Percentiles rank a stretch among this genome's conserved stretches.
Evolutionary conservation across 495 filamentous ascomycete species (phyloP).

Genomic region (Hypoxylon lenormandii): DNA sequence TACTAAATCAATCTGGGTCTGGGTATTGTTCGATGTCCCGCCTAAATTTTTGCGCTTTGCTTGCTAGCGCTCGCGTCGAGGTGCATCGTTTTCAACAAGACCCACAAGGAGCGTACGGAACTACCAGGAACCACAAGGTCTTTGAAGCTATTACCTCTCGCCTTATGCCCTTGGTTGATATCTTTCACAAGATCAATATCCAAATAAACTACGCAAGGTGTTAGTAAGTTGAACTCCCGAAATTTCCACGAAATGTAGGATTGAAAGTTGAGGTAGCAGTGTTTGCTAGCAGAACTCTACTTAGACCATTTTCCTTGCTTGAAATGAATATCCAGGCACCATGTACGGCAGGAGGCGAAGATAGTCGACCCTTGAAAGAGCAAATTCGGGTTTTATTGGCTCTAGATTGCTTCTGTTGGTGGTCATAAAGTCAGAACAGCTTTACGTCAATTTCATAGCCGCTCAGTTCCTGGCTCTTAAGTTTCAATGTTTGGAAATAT

Average conservation of each 20-base stretch:
- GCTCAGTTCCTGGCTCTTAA: too few species aligned
- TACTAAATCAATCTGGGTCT: slow-evolving; percentile 39
- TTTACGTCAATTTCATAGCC: too few species aligned
- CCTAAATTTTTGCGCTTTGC: slow-evolving; percentile 36
- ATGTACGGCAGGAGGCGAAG: too few species aligned
- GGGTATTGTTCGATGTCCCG: slow-evolving; percentile 37
- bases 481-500: background rate
- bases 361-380: too few species aligned
- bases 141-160: slow-evolving; percentile 45
- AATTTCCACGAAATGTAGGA: too few species aligned
- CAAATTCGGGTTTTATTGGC: too few species aligned
- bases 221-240: too few species aligned
- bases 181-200: slow-evolving; percentile 21
- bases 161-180: slow-evolving; percentile 16
- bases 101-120: slow-evolving; percentile 50
- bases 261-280: background rate
- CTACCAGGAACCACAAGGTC: slow-evolving; percentile 51
- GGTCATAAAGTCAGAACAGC: too few species aligned
- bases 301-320: too few species aligned
- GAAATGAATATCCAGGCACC: too few species aligned
- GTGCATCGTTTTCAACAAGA: slow-evolving; percentile 53
- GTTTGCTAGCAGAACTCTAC: too few species aligned
- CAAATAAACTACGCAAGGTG: background rate
- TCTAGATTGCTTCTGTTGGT: too few species aligned
- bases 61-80: background rate